These are phyloP conservation scores for Ceratocystis diversiconidia DNA, from an alignment of 2,329 filamentous ascomycete species.

Conservation along the genomic window DNA sequence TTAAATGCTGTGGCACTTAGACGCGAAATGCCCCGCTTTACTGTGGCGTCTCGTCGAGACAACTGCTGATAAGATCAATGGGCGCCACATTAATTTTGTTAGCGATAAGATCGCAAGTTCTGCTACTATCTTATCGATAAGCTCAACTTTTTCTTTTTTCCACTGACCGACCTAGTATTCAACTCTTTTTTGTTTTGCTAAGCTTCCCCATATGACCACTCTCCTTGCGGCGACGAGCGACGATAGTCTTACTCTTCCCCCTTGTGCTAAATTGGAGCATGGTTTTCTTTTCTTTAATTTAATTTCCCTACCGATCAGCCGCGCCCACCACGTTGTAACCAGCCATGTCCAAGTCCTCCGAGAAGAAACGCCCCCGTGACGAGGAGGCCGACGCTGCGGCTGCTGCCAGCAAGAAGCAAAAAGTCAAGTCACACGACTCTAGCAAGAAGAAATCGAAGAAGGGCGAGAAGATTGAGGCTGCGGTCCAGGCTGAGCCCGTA, in stretches of 20 bases:
- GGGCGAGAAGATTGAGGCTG: conserved; percentile 15
- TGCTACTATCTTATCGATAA: conserved; percentile 6
- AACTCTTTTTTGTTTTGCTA: background rate
- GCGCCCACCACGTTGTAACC: background rate
- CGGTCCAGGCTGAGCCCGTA: conserved; percentile 12
- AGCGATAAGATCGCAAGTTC: background rate
- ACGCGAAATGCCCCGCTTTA: background rate
- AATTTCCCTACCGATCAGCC: background rate
- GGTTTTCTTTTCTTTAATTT: background rate
- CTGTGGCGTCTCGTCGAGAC: background rate
- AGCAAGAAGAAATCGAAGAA: conserved; percentile 21
- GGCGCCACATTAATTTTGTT: background rate
- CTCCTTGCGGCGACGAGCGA: background rate
- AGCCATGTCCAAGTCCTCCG: conserved; percentile 21
- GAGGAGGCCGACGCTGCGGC: conserved; percentile 28
- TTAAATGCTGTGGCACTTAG: conserved; percentile 6
- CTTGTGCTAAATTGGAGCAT: background rate
- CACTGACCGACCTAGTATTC: background rate
- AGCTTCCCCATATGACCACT: background rate
- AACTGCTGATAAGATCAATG: background rate
- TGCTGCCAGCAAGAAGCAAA: conserved; percentile 35
- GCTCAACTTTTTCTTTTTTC: conserved; percentile 2
- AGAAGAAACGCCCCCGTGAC: conserved; percentile 34
- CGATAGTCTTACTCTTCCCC: background rate
- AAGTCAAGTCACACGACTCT: conserved; percentile 33